These are phyloP conservation scores for Pleomassaria siparia DNA, from an alignment of 2,329 filamentous ascomycete species.

Conservation along the genomic window DNA sequence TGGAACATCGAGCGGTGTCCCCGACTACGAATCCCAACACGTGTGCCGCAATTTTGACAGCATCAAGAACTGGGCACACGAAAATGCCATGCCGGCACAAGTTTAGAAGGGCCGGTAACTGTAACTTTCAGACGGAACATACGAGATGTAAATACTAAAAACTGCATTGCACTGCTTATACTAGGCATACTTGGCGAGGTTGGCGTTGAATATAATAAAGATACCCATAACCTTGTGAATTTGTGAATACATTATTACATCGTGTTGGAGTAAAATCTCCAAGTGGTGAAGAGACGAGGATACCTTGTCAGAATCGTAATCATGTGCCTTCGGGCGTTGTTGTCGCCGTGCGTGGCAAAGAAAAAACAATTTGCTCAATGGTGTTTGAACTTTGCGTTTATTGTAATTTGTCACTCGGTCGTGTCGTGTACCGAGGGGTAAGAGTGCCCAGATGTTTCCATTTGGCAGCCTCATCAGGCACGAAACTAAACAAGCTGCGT, in stretches of 20 bases:
- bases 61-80: constrained; percentile 35
- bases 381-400: too few relatives aligned
- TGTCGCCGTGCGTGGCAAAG: too few relatives aligned
- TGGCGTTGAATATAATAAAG: background rate
- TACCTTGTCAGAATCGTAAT: background rate
- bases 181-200: background rate
- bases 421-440: background rate
- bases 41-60: constrained; percentile 39
- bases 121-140: background rate
- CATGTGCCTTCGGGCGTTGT: background rate
- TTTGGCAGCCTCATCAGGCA: background rate
- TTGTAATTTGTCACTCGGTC: too few relatives aligned
- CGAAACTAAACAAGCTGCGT: constrained; percentile 1
- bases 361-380: too few relatives aligned
- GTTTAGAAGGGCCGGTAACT: constrained; percentile 7
- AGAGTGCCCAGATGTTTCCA: background rate
- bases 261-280: background rate
- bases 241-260: too few relatives aligned
- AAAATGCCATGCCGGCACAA: constrained; percentile 35
- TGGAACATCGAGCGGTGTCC: constrained; percentile 28
- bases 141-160: background rate
- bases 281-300: background rate
- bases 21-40: constrained; percentile 35
- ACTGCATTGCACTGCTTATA: constrained; percentile 1
- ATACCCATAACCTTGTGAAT: constrained; percentile 2